These are phyloP conservation scores for Apiospora phragmitis DNA, from an alignment of 2,329 filamentous ascomycete genomes.

Conservation along the genomic window DNA sequence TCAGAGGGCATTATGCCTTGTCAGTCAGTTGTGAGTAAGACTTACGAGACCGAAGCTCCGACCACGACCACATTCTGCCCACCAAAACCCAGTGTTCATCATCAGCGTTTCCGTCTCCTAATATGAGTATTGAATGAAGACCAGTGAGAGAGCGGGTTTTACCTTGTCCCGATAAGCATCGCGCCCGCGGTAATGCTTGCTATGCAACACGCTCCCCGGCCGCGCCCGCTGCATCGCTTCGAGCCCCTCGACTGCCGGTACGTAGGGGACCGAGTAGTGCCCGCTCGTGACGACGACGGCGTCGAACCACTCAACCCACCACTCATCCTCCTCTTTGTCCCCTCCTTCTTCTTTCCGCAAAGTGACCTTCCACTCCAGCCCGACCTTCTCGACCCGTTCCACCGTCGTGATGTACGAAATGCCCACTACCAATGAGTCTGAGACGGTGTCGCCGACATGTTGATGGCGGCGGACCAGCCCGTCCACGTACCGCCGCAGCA, in stretches of 20 bases:
- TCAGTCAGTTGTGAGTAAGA: too few relatives aligned
- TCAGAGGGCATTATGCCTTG: too few relatives aligned
- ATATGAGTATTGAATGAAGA: neutral
- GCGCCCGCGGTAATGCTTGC: slow-evolving; percentile 52
- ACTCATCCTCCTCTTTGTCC: slow-evolving; percentile 47
- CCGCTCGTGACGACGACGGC: neutral
- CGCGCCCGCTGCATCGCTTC: slow-evolving; percentile 44
- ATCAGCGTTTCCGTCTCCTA: neutral
- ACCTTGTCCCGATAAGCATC: slow-evolving; percentile 48
- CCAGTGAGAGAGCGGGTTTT: neutral
- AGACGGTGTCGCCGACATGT: slow-evolving; percentile 46
- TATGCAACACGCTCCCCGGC: slow-evolving; percentile 55
- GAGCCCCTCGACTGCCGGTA: slow-evolving; percentile 47
- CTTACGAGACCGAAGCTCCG: slow-evolving; percentile 59
- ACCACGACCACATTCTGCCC: slow-evolving; percentile 58
- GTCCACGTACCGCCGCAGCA: slow-evolving; percentile 56
- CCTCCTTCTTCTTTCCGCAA: slow-evolving; percentile 41
- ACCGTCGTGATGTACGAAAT: slow-evolving; percentile 61
- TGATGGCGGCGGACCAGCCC: slow-evolving; percentile 50
- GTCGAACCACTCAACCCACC: slow-evolving; percentile 61
- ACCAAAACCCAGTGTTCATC: neutral
- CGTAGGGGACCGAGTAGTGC: slow-evolving; percentile 58
- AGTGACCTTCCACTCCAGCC: slow-evolving; percentile 52
- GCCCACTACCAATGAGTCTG: too few relatives aligned
- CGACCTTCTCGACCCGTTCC: slow-evolving; percentile 54